phyloP scores from a whole-genome alignment of 2,329 filamentous ascomycete genomes.

The Diaporthe vexans region DNA sequence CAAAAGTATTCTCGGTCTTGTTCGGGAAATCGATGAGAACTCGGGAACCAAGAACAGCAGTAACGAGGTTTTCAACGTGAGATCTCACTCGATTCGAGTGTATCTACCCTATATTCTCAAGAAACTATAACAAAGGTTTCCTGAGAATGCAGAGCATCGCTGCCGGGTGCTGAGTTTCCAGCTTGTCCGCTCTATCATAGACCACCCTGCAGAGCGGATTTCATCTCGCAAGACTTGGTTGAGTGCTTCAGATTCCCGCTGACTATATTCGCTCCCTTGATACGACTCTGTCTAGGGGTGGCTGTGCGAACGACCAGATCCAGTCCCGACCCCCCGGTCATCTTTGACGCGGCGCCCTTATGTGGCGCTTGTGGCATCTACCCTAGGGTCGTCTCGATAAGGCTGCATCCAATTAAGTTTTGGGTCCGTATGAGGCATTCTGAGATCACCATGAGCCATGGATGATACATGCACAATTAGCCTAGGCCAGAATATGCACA shows the following conservation, averaged over 20 bases:
- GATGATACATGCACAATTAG: not conserved
- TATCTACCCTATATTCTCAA: not conserved
- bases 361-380: not conserved
- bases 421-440: not conserved
- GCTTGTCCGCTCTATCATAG: not conserved
- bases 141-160: not conserved
- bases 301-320: no score
- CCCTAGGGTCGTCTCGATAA: not conserved
- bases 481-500: not conserved
- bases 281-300: no score
- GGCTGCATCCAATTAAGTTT: not conserved
- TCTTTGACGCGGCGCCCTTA: not conserved
- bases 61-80: not conserved
- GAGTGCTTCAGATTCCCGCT: not conserved
- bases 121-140: not conserved
- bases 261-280: no score
- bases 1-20: no score
- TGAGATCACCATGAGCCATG: constrained; percentile 12
- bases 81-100: not conserved
- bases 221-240: not conserved
- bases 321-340: no score
- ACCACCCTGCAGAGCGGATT: not conserved
- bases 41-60: not conserved
- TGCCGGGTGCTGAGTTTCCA: not conserved
- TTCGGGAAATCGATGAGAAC: not conserved